Conservation (phyloP, 2,329 filamentous ascomycete species). For the Aspergillus pseudonomiae region DNA sequence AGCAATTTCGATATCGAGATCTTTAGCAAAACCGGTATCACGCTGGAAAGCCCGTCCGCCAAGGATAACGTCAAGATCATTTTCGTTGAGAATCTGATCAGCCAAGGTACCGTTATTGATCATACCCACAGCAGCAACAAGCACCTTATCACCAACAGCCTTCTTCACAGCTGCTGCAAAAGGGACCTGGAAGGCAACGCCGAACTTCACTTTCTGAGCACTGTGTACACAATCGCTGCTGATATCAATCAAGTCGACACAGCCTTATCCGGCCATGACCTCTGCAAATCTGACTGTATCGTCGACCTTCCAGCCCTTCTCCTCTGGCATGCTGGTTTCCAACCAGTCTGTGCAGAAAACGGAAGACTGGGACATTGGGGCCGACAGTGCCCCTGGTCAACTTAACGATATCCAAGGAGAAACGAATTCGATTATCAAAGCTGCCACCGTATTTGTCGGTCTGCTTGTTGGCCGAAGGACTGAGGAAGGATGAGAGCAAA, state of each 20-base stretch:
- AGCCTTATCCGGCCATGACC: constrained; percentile 68
- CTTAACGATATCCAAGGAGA: constrained; percentile 69
- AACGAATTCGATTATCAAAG: constrained; percentile 66
- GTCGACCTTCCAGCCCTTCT: constrained; percentile 66
- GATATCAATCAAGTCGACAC: constrained; percentile 79
- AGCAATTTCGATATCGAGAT: constrained; percentile 33
- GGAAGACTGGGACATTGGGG: constrained; percentile 69
- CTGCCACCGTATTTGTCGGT: constrained; percentile 59
- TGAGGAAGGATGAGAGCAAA: constrained; percentile 70
- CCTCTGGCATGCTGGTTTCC: constrained; percentile 58
- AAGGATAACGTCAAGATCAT: constrained; percentile 69
- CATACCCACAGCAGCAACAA: constrained; percentile 74
- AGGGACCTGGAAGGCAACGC: constrained; percentile 72
- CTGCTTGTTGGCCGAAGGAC: constrained; percentile 69
- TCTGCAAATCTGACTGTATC: constrained; percentile 66
- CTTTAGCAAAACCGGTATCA: constrained; percentile 43
- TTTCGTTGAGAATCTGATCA: constrained; percentile 58
- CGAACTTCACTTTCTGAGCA: constrained; percentile 45
- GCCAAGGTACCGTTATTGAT: constrained; percentile 73
- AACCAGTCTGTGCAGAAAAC: constrained; percentile 78
- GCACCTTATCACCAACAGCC: constrained; percentile 69
- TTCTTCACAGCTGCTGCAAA: constrained; percentile 73
- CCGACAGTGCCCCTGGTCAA: constrained; percentile 65
- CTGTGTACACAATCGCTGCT: constrained; percentile 73
- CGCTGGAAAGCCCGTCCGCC: constrained; percentile 77